Conservation (phyloP, 176 grass and related monocot genomes). For the Phragmites australis region DNA sequence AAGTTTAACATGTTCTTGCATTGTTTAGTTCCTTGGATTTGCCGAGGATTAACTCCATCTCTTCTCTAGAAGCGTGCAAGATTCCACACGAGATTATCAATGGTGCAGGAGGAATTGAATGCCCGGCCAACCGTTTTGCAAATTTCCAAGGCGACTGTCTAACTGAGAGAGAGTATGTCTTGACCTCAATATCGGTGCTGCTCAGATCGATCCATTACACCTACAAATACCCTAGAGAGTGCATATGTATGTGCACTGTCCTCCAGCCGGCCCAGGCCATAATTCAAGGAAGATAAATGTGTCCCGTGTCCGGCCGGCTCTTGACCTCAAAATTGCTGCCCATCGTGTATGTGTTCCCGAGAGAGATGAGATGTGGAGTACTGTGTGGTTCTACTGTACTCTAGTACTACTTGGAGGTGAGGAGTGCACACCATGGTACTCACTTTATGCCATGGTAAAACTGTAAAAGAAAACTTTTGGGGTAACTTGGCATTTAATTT, state of each 20-base stretch:
- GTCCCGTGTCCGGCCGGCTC: slow-evolving; percentile 21
- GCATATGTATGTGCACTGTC: not conserved
- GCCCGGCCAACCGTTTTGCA: slow-evolving; percentile 35
- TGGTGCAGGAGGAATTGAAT: slow-evolving; percentile 51
- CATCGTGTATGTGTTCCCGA: slow-evolving; percentile 44
- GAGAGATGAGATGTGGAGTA: slow-evolving; percentile 39
- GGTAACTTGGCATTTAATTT: not conserved
- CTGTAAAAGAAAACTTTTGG: not conserved
- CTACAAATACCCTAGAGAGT: slow-evolving; percentile 56
- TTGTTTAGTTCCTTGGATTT: not conserved
- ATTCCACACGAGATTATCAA: slow-evolving; percentile 40
- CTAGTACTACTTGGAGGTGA: not conserved
- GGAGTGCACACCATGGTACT: slow-evolving; percentile 24
- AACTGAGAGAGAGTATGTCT: slow-evolving; percentile 56
- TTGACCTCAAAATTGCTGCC: slow-evolving; percentile 66
- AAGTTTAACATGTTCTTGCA: not conserved
- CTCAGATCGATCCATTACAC: not conserved
- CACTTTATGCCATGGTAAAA: not conserved
- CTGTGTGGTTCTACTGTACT: not conserved
- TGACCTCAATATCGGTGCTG: slow-evolving; percentile 54
- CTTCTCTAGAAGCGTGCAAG: slow-evolving; percentile 34
- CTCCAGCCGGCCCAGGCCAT: slow-evolving; percentile 22
- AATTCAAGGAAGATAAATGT: slow-evolving; percentile 50
- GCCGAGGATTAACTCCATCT: not conserved
- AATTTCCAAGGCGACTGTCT: slow-evolving; percentile 58